Evolutionary conservation across 805 yeast genomes (phyloP).

Genomic region (Barnettozyma pratensis): DNA sequence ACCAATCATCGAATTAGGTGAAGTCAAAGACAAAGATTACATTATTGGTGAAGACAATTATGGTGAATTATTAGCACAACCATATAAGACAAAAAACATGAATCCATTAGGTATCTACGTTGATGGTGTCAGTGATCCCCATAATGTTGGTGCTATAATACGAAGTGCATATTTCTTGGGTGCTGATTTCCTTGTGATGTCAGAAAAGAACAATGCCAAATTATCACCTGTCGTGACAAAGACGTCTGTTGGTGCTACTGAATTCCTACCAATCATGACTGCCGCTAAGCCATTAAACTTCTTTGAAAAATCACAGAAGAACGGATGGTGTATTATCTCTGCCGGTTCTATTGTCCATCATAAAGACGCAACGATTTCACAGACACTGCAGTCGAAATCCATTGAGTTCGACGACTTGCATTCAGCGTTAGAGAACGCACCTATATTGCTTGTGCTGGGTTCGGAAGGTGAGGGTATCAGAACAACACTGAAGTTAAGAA

Average conservation of each 20-base stretch:
- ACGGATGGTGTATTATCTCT: conserved; percentile 70
- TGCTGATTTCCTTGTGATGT: conserved; percentile 69
- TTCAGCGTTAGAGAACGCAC: conserved; percentile 40
- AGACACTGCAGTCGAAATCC: conserved; percentile 28
- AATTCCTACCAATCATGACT: conserved; percentile 57
- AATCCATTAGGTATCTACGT: conserved; percentile 69
- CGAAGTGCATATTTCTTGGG: conserved; percentile 80
- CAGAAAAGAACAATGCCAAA: conserved; percentile 67
- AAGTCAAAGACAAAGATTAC: conserved; percentile 13
- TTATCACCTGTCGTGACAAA: conserved; percentile 75
- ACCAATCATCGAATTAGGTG: conserved; percentile 24
- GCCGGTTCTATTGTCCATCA: conserved; percentile 42
- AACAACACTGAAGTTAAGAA: conserved; percentile 51
- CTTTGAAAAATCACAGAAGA: conserved; percentile 44
- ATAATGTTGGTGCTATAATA: conserved; percentile 78
- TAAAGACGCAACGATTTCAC: conserved; percentile 25
- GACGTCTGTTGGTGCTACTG: conserved; percentile 82
- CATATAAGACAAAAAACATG: conserved; percentile 19
- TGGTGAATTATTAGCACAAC: conserved; percentile 22
- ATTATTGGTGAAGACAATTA: conserved; percentile 22
- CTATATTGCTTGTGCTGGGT: conserved; percentile 72
- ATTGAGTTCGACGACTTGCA: conserved; percentile 40
- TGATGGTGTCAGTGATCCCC: conserved; percentile 83
- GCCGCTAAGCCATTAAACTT: conserved; percentile 56
- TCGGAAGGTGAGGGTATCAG: conserved; percentile 84